Evolutionary conservation across 2,329 filamentous ascomycete genomes (phyloP).

Genomic region (Fusarium foetens): DNA sequence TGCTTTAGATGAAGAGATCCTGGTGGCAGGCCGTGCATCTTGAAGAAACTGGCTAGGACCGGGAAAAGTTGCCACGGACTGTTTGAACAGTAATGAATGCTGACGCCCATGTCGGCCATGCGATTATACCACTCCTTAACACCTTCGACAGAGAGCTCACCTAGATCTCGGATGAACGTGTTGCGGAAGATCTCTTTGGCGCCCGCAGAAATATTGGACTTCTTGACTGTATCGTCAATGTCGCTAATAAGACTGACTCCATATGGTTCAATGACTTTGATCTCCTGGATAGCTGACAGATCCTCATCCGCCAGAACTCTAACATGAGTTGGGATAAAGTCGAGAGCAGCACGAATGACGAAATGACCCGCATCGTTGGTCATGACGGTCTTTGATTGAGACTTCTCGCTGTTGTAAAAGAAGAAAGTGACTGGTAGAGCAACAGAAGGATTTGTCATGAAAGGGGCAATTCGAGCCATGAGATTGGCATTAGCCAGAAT

Average conservation of each 20-base stretch:
- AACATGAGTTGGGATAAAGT: conserved; percentile 91
- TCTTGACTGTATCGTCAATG: conserved; percentile 97
- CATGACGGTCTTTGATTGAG: conserved; percentile 83
- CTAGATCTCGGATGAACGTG: conserved; percentile 88
- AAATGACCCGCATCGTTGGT: conserved; percentile 95
- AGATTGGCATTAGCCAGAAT: conserved; percentile 84
- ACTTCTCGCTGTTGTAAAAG: conserved; percentile 89
- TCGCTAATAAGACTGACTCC: conserved; percentile 96
- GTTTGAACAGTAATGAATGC: conserved; percentile 98
- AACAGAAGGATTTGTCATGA: conserved; percentile 84
- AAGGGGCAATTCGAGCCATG: conserved; percentile 87
- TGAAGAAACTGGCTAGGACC: conserved; percentile 86
- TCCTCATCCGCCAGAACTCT: conserved; percentile 87
- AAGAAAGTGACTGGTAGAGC: conserved; percentile 87
- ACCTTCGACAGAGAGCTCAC: conserved; percentile 83
- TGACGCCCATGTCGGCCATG: conserved; percentile 82
- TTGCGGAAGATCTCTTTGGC: conserved; percentile 96
- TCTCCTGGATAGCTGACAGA: conserved; percentile 81
- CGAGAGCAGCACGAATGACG: conserved; percentile 78
- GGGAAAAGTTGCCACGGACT: conserved; percentile 98
- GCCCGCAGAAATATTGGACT: conserved; percentile 87
- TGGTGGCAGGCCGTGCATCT: conserved; percentile 79
- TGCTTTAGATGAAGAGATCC: conserved; percentile 97
- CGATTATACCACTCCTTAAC: conserved; percentile 89
- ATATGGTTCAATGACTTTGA: conserved; percentile 78